Conservation (phyloP, 371 early-diverging fungal species). For the Haplosporangium sp. region DNA sequence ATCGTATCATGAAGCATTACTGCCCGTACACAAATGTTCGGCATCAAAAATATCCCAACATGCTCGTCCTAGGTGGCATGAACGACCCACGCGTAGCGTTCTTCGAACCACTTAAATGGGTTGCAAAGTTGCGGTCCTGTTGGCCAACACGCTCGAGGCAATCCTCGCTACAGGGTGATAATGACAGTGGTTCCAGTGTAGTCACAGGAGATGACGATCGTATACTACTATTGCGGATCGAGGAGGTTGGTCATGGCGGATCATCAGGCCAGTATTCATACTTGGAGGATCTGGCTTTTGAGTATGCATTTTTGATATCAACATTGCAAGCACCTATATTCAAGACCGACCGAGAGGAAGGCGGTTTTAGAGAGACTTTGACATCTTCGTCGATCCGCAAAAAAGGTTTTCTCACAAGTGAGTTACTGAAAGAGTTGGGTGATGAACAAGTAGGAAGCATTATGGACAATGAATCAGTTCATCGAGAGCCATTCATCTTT, state of each 20-base stretch:
- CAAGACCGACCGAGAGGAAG: conserved; percentile 35
- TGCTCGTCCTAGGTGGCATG: conserved; percentile 71
- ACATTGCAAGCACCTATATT: conserved; percentile 53
- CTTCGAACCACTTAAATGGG: conserved; percentile 72
- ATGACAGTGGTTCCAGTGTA: background rate
- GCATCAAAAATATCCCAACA: conserved; percentile 60
- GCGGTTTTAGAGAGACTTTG: conserved; percentile 1
- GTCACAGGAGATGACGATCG: conserved; percentile 15
- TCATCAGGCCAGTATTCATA: conserved; percentile 67
- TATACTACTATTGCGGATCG: conserved; percentile 61
- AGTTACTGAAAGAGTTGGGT: conserved; percentile 26
- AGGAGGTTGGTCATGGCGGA: conserved; percentile 71
- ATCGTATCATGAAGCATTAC: conserved; percentile 60
- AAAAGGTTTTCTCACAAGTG: conserved; percentile 32
- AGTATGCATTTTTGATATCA: conserved; percentile 68
- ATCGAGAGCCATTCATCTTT: conserved; percentile 21
- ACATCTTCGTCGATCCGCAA: conserved; percentile 35
- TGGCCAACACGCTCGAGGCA: conserved; percentile 25
- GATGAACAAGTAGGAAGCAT: conserved; percentile 5
- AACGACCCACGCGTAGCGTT: conserved; percentile 74
- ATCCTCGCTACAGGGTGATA: background rate
- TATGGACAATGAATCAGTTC: conserved; percentile 24
- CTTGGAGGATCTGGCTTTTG: conserved; percentile 69
- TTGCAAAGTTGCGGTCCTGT: conserved; percentile 62
- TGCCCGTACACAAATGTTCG: conserved; percentile 60